Conservation (phyloP, 805 yeast genomes). For the Starmerella davenportii region DNA sequence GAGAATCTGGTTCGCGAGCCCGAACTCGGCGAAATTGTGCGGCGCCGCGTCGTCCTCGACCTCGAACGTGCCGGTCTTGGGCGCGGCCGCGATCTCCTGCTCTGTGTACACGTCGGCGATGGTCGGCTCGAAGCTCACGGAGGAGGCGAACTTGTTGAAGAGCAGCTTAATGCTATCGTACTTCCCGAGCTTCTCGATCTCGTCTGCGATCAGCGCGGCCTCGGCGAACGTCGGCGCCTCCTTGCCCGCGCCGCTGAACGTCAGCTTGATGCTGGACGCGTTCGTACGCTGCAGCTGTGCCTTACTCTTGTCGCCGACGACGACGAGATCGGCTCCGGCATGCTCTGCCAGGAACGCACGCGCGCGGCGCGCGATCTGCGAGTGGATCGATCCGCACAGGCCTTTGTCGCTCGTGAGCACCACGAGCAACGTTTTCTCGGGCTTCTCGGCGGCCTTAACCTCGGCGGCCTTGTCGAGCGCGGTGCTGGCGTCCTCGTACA, state of each 20-base stretch:
- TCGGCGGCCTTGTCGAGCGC: constrained; percentile 71
- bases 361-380: constrained; percentile 81
- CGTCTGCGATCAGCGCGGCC: constrained; percentile 75
- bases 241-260: constrained; percentile 86
- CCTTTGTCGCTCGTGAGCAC: constrained; percentile 96
- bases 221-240: constrained; percentile 89
- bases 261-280: constrained; percentile 46
- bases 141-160: constrained; percentile 74
- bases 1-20: constrained; percentile 75
- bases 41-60: constrained; percentile 33
- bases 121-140: constrained; percentile 81
- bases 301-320: constrained; percentile 90
- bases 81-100: constrained; percentile 61
- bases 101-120: constrained; percentile 47
- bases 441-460: constrained; percentile 37
- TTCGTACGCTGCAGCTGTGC: constrained; percentile 74
- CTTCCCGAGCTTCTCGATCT: constrained; percentile 41
- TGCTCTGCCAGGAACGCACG: constrained; percentile 45
- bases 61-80: constrained; percentile 67
- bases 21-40: constrained; percentile 50
- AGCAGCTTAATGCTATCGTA: constrained; percentile 65
- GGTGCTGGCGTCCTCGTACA: constrained; percentile 59
- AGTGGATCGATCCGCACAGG: constrained; percentile 94
- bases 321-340: constrained; percentile 58
- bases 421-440: constrained; percentile 56